These are phyloP conservation scores for Alternaria panax DNA, from an alignment of 2,329 filamentous ascomycete species.

Conservation along the genomic window DNA sequence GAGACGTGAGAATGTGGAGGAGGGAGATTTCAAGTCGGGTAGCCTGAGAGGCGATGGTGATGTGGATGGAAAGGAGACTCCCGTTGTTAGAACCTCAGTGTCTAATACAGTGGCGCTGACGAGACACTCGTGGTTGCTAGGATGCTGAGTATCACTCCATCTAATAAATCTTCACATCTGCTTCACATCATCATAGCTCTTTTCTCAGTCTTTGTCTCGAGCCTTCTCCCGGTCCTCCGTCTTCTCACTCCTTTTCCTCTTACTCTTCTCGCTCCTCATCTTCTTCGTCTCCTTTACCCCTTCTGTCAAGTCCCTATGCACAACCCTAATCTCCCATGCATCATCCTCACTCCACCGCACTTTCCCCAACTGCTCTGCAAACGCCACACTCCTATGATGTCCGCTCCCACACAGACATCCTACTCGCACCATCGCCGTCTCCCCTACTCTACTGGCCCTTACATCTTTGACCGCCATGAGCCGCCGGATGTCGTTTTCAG, in stretches of 20 bases:
- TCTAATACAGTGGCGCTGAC: neutral
- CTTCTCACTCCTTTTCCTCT: neutral
- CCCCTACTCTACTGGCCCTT: slow-evolving; percentile 1
- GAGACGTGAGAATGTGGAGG: neutral
- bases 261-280: neutral
- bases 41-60: neutral
- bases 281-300: neutral
- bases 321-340: slow-evolving; percentile 10
- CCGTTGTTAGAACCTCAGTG: neutral
- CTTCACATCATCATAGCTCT: neutral
- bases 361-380: slow-evolving; percentile 16
- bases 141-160: neutral
- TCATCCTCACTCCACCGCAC: slow-evolving; percentile 10
- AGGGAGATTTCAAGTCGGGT: neutral
- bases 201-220: neutral
- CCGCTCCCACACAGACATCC: slow-evolving; percentile 16
- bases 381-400: slow-evolving; percentile 17
- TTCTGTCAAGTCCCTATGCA: slow-evolving; percentile 12
- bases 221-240: neutral
- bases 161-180: neutral
- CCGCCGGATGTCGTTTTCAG: slow-evolving; percentile 7
- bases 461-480: slow-evolving; percentile 13
- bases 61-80: neutral
- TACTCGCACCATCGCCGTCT: slow-evolving; percentile 2
- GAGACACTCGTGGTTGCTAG: neutral